phyloP scores from a whole-genome alignment of 345 rosid genomes.

The Eucalyptus paniculata region DNA sequence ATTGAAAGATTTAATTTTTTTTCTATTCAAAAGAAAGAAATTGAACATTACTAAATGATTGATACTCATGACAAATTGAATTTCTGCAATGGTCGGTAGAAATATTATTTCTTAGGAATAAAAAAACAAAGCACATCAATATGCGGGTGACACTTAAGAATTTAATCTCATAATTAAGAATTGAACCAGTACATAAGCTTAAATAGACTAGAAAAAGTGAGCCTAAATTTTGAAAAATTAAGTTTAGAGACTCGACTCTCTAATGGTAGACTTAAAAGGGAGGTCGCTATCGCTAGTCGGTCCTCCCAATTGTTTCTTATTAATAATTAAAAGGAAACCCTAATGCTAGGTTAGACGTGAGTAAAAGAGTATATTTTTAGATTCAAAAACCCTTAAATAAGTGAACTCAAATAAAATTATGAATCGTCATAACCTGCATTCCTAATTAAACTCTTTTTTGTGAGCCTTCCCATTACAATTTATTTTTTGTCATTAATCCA shows the following conservation, averaged over 20 bases:
- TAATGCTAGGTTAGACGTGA: background rate
- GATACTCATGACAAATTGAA: background rate
- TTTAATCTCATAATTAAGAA: background rate
- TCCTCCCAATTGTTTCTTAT: background rate
- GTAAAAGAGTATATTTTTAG: background rate
- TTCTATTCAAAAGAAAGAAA: background rate
- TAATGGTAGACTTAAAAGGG: background rate
- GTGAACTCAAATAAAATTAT: background rate
- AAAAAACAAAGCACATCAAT: background rate
- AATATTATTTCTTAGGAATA: background rate
- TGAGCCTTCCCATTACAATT: background rate
- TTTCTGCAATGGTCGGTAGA: background rate
- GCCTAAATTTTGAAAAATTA: background rate
- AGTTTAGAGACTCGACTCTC: background rate
- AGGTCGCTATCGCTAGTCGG: background rate
- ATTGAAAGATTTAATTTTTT: background rate
- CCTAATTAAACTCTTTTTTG: background rate
- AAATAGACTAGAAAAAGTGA: background rate
- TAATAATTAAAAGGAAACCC: background rate
- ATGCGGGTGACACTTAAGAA: background rate
- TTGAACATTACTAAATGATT: background rate
- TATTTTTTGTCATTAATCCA: background rate
- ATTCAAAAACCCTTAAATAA: background rate
- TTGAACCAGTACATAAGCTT: background rate
- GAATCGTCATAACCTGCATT: background rate